Evolutionary conservation across 768 basidiomycete genomes (phyloP), one percentile per base, ranked within the genome.

Genomic region (Panus rudis): DNA sequence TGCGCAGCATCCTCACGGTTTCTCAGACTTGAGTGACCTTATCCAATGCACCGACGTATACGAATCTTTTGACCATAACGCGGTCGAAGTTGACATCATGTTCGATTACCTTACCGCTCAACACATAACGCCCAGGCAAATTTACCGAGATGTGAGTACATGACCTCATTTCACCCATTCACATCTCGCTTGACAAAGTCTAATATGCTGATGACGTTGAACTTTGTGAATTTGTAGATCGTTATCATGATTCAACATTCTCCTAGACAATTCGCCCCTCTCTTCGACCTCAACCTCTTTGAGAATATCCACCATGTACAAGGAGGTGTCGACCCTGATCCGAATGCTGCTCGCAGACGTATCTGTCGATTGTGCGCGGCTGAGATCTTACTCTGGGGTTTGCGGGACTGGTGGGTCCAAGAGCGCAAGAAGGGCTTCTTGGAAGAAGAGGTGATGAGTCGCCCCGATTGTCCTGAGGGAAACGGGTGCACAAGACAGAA

Each of bases 401-500:
- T 90, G 33, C 77, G 72, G 47, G 84, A 81, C 28, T 91, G 87
- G 87, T 90, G 88, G 86, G 64, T 89, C 25, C 68, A 81, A 39
- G 86, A 90, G 61, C 75, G 87, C 22, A 72, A 69, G 62, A 84
- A 79, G 53, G 86, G 81, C 13, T 71, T 75, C 49, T 59, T 84
- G 41, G 79, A 79, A 31, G 71, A 70, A 35, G 57, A 56, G 33
- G 58, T 85, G n/a, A 58, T 70, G 52, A 70, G 61, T n/a, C 69
- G 84, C 28, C 75, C 74, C 24, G 81, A 90, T 53, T 91, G 87
- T 50, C 71, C 71, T 8, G 72, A 83, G 6, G 83, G 82, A n/a
- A 63, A 56, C 22, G 57, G 48, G 11, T 91, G 87, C 55, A 52
- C 53, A 27, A 72, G 67, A 43, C 85, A 88, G 59, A 78, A 72